Evolutionary conservation across 139 green algal species (phyloP).

Genomic region (Chlamydomonas sphaeroides): DNA sequence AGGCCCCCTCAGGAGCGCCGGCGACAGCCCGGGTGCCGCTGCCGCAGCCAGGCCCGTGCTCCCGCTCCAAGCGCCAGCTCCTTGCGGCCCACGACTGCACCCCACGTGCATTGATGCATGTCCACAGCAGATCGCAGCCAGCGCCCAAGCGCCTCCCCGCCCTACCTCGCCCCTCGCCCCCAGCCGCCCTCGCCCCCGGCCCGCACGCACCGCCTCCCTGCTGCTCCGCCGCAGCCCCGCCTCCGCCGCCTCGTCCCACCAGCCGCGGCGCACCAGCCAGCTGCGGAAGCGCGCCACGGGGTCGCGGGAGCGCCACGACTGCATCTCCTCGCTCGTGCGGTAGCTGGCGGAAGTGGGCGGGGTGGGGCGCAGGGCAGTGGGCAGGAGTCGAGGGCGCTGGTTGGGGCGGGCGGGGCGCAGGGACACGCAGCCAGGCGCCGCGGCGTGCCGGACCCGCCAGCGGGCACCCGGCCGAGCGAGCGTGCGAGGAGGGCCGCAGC

Average conservation of each 20-base stretch:
- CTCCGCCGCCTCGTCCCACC: constrained; percentile 78
- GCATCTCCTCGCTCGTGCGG: constrained; percentile 81
- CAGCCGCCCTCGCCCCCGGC: not conserved
- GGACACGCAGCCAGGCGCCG: too few relatives aligned
- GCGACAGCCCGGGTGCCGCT: too few relatives aligned
- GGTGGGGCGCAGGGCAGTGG: not conserved
- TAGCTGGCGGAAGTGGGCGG: constrained; percentile 67
- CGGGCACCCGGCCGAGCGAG: not conserved
- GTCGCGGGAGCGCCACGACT: constrained; percentile 80
- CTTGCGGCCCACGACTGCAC: too few relatives aligned
- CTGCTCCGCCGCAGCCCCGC: constrained; percentile 48
- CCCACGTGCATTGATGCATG: too few relatives aligned
- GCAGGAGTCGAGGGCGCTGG: not conserved
- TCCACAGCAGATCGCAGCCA: too few relatives aligned
- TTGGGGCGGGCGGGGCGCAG: too few relatives aligned
- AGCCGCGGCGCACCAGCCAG: constrained; percentile 70
- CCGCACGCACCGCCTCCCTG: constrained; percentile 56
- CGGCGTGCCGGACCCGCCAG: too few relatives aligned
- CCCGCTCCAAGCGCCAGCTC: too few relatives aligned
- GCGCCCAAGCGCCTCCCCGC: too few relatives aligned
- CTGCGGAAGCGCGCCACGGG: constrained; percentile 81
- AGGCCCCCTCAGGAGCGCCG: too few relatives aligned
- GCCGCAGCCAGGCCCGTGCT: too few relatives aligned
- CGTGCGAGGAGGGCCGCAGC: too few relatives aligned
- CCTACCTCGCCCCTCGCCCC: not conserved